A percentile compares a stretch with the other conserved stretches of the same genome.
Conservation (phyloP, 805 yeast species). For the Barnettozyma vustinii region DNA sequence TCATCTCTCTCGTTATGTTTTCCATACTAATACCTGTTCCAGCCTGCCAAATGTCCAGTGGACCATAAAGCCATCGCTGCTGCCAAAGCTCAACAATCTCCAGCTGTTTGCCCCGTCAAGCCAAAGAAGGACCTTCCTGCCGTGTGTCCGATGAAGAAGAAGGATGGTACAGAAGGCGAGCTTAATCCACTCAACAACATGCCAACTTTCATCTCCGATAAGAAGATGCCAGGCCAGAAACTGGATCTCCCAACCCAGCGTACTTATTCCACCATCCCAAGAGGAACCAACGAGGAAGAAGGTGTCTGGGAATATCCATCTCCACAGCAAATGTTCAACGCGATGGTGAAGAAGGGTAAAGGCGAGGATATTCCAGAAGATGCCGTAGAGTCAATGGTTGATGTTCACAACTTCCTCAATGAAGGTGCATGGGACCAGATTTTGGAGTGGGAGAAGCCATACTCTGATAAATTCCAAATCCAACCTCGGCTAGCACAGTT, state of each 20-base stretch:
- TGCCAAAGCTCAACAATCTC: constrained; percentile 6
- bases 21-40: neutral
- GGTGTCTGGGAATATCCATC: constrained; percentile 99
- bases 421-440: constrained; percentile 98
- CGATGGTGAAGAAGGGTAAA: constrained; percentile 93
- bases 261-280: constrained; percentile 80
- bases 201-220: constrained; percentile 68
- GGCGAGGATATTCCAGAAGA: constrained; percentile 85
- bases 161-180: constrained; percentile 9
- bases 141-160: constrained; percentile 35
- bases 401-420: constrained; percentile 90
- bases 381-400: constrained; percentile 95
- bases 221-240: constrained; percentile 74
- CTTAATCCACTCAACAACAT: constrained; percentile 85
- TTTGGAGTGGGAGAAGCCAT: constrained; percentile 80
- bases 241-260: constrained; percentile 76
- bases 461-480: constrained; percentile 47
- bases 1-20: too few species aligned
- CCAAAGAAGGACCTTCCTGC: constrained; percentile 28
- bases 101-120: constrained; percentile 37
- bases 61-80: constrained; percentile 2
- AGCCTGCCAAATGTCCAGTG: constrained; percentile 7
- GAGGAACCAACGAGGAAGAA: constrained; percentile 56
- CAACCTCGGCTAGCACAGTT: constrained; percentile 79
- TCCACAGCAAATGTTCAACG: constrained; percentile 98